Percentiles rank a stretch among this genome's conserved stretches.
phyloP scores from a whole-genome alignment of 306 rosid species.

The Corylus avellana region DNA sequence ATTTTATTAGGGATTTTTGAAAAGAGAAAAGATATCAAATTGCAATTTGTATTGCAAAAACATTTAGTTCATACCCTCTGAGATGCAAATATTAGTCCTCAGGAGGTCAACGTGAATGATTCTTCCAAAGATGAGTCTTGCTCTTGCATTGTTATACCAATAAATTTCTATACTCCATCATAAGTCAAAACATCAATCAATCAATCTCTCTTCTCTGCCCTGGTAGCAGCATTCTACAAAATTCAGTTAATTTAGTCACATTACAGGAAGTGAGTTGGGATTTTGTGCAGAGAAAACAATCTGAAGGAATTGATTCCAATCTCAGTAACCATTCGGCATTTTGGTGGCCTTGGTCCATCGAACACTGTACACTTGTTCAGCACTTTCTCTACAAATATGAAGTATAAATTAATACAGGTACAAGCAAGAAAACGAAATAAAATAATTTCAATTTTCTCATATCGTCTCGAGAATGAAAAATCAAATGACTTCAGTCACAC shows the following conservation, averaged over 20 bases:
- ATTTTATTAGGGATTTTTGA: not conserved
- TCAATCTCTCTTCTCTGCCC: conserved; percentile 17
- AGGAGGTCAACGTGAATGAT: not conserved
- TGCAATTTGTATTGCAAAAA: not conserved
- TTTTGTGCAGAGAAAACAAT: not conserved
- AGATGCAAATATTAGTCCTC: not conserved
- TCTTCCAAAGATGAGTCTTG: not conserved
- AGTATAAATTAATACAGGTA: not conserved
- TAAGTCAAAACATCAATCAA: not conserved
- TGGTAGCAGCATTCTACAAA: conserved; percentile 16
- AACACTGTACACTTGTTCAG: not conserved
- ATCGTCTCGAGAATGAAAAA: not conserved
- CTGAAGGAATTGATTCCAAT: not conserved
- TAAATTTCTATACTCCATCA: not conserved
- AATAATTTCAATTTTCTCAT: not conserved
- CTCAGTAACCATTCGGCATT: conserved; percentile 14
- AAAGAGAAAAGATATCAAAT: not conserved
- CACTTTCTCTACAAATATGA: conserved; percentile 16
- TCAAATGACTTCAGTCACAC: not conserved
- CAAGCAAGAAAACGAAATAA: not conserved
- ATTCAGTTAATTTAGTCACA: conserved; percentile 4
- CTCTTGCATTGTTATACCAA: not conserved
- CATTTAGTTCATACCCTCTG: not conserved
- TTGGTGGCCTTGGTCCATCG: conserved; percentile 16
- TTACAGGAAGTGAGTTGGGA: not conserved